phyloP scores from a whole-genome alignment of 371 early-diverging fungal genomes.

The Haplosporangium sp. region DNA sequence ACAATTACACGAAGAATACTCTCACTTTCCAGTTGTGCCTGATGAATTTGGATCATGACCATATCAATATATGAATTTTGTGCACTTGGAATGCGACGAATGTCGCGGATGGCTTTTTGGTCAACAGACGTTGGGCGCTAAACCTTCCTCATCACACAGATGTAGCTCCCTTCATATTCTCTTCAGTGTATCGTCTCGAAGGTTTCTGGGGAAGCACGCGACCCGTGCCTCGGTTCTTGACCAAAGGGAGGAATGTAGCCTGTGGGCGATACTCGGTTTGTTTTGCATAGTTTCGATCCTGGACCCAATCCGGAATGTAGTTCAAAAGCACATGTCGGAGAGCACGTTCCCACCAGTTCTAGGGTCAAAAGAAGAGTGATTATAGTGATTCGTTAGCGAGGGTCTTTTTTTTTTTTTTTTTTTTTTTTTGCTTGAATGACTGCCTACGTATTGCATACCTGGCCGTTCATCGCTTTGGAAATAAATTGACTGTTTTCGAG shows the following conservation, averaged over 20 bases:
- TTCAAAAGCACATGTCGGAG: conserved; percentile 4
- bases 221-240: conserved; percentile 7
- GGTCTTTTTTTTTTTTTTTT: too few species aligned
- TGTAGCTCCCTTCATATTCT: not conserved
- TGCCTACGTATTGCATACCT: not conserved
- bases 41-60: too few species aligned
- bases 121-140: too few species aligned
- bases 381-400: too few species aligned
- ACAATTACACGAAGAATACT: too few species aligned
- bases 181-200: not conserved
- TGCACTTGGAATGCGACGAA: too few species aligned
- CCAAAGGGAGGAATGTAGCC: conserved; percentile 5
- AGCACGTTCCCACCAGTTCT: conserved; percentile 2
- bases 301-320: not conserved
- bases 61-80: too few species aligned
- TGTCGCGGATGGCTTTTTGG: too few species aligned
- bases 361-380: not conserved
- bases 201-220: not conserved
- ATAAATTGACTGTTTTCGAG: conserved; percentile 1
- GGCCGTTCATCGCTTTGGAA: conserved; percentile 9
- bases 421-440: too few species aligned
- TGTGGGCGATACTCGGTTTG: conserved; percentile 5
- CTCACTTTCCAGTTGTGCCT: too few species aligned
- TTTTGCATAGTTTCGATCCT: not conserved
- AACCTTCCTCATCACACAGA: too few species aligned